Base-by-base conservation (phyloP, 75 land plant genomes). In the Cupressus sempervirens region DNA sequence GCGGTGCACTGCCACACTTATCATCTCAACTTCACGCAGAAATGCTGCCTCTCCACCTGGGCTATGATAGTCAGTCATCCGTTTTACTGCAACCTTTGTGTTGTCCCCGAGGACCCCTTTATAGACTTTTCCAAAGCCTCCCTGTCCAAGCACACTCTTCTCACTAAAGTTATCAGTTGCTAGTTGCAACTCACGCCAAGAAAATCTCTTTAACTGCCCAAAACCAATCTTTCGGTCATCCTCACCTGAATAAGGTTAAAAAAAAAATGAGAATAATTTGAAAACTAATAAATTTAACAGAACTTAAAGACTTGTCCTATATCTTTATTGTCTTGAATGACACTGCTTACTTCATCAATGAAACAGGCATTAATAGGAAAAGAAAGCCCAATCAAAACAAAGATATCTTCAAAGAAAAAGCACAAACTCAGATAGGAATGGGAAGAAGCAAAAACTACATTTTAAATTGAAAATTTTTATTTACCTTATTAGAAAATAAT, bases 111-210 rank as follows among this genome's bases (percentile, higher is more conserved):
- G 91, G 54, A 87, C 53, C 32, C 93, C 93, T 84, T 54, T 92
- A 82, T 92, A 92, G 15, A 92, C 93, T 84, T 88, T 92, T 4
- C 92, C 93, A 87, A 92, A 92, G 15, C 92, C 93, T 58, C 93
- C 92, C 62, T 87, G 86, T 34, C 92, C 93, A 82, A 92, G 84
- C 36, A 92, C 82, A 52, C 90, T 92, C 70, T 80, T 62, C 54
- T 90, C 90, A 65, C 80, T 88, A 58, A 92, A 92, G 72, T 90
- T 84, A 40, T 87, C 88, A 81, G 92, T 92, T 52, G 93, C 92
- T 23, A 84, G 87, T 62, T 89, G 90, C n/a, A 92, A 65, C 85
- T 92, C 93, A 46, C 88, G 87, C 89, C 67, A 91, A 11, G 93
- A 92, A 83, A 92, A 92, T 81, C 88, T 87, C 86, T 88, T 92